phyloP scores from a whole-genome alignment of 345 rosid species.

The Lagerstroemia speciosa region DNA sequence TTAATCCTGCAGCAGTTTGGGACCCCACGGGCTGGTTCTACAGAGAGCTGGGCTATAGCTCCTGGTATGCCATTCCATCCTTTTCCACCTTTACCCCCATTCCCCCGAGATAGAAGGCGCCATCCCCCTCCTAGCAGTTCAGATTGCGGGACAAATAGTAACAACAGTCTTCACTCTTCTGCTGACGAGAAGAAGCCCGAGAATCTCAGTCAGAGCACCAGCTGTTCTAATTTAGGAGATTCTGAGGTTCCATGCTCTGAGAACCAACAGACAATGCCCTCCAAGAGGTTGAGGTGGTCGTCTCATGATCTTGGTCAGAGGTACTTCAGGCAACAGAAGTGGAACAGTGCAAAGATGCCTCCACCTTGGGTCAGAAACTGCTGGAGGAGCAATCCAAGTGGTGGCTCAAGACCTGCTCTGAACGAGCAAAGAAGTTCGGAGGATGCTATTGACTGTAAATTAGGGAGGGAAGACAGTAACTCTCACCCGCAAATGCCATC shows the following conservation, averaged over 20 bases:
- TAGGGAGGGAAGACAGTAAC: conserved; percentile 33
- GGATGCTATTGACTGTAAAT: conserved; percentile 31
- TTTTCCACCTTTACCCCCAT: conserved; percentile 77
- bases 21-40: conserved; percentile 33
- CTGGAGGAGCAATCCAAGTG: conserved; percentile 25
- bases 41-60: conserved; percentile 57
- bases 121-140: conserved; percentile 15
- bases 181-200: conserved; percentile 7
- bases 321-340: conserved; percentile 78
- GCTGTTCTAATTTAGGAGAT: conserved; percentile 20
- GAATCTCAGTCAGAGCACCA: conserved; percentile 28
- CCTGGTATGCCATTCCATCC: conserved; percentile 86
- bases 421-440: too few relatives aligned
- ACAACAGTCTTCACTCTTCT: neutral
- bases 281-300: conserved; percentile 42
- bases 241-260: conserved; percentile 22
- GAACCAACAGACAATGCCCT: conserved; percentile 16
- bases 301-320: conserved; percentile 56
- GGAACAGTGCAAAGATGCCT: conserved; percentile 24
- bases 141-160: conserved; percentile 10
- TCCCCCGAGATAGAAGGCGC: conserved; percentile 34
- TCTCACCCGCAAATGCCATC: conserved; percentile 25
- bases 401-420: conserved; percentile 20
- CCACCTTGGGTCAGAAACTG: conserved; percentile 52
- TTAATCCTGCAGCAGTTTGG: conserved; percentile 54